Conservation (phyloP, 176 grass and related monocot species). For the Phyllostachys edulis region DNA sequence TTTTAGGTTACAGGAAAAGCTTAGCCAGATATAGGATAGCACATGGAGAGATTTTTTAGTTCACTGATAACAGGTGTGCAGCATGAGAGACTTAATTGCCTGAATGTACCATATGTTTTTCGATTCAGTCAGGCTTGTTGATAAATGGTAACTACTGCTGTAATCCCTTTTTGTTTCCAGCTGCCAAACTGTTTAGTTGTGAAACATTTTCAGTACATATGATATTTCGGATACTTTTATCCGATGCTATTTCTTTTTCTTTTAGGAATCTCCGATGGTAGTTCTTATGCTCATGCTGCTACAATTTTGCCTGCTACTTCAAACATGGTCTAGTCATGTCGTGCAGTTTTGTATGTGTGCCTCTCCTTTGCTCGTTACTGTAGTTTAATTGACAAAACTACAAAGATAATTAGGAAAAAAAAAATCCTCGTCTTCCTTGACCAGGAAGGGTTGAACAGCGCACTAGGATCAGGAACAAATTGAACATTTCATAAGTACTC, state of each 20-base stretch:
- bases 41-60: conserved; percentile 39
- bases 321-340: background rate
- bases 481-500: too few relatives aligned
- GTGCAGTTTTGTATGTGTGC: background rate
- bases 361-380: too few relatives aligned
- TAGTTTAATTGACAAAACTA: too few relatives aligned
- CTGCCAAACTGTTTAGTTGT: background rate
- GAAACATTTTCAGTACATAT: conserved; percentile 37
- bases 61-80: conserved; percentile 39
- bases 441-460: too few relatives aligned
- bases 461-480: too few relatives aligned
- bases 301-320: background rate
- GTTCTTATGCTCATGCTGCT: background rate
- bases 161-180: conserved; percentile 20
- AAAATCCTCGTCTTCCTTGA: too few relatives aligned
- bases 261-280: background rate
- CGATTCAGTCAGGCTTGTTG: background rate
- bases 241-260: background rate
- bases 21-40: conserved; percentile 42
- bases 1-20: conserved; percentile 47
- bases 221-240: background rate
- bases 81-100: conserved; percentile 9
- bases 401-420: too few relatives aligned
- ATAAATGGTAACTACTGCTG: conserved; percentile 19
- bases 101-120: conserved; percentile 4